A percentile compares a stretch with the other conserved stretches of the same genome.
These are phyloP conservation scores for Volutella citrinella DNA, from an alignment of 2,329 filamentous ascomycete genomes.

Conservation along the genomic window DNA sequence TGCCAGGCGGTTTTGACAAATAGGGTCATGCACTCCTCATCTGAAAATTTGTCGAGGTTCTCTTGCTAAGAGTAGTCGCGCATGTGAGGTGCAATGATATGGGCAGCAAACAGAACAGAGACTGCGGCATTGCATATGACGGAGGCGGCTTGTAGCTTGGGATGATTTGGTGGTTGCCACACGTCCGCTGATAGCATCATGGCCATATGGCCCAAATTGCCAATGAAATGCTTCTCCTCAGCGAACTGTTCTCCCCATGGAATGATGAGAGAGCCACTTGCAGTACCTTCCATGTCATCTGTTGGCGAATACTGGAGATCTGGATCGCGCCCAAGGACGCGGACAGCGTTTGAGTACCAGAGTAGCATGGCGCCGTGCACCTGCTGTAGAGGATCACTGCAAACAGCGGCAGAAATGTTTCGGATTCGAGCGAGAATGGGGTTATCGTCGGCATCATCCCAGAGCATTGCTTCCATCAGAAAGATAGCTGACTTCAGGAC, in stretches of 20 bases:
- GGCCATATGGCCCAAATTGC: constrained; percentile 23
- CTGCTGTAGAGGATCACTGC: constrained; percentile 6
- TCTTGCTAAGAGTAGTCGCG: constrained; percentile 4
- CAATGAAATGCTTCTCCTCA: constrained; percentile 4
- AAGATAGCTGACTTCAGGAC: constrained; percentile 3
- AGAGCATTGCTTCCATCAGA: constrained; percentile 6
- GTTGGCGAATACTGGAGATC: too few species aligned
- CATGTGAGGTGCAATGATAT: constrained; percentile 16
- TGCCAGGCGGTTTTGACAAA: constrained; percentile 17
- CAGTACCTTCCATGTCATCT: too few species aligned
- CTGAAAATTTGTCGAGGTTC: background rate
- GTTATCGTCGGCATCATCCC: constrained; percentile 7
- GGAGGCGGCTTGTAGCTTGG: constrained; percentile 13
- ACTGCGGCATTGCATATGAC: constrained; percentile 17
- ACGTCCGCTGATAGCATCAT: constrained; percentile 19
- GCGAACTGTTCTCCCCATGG: constrained; percentile 1
- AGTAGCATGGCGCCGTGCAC: constrained; percentile 13
- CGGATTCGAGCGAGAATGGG: constrained; percentile 12
- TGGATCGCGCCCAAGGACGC: constrained; percentile 12
- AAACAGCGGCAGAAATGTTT: background rate
- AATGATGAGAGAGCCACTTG: background rate
- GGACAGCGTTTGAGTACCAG: constrained; percentile 17
- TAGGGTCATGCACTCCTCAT: constrained; percentile 5
- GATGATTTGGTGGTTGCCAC: constrained; percentile 13
- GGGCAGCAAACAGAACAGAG: constrained; percentile 18